Conservation (phyloP, 176 grass and related monocot genomes). For the Bothriochloa decipiens region DNA sequence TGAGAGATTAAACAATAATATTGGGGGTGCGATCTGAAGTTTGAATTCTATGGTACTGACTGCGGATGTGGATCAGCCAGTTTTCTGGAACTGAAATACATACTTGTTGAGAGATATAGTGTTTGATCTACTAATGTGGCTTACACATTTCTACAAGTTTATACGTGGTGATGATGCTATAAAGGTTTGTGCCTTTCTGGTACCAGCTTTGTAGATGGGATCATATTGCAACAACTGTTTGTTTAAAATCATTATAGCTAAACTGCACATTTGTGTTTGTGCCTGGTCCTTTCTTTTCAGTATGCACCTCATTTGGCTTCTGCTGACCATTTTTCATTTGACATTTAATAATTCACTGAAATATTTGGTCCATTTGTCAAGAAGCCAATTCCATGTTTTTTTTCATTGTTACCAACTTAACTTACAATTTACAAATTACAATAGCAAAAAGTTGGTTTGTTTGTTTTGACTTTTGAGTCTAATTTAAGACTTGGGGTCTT, state of each 20-base stretch:
- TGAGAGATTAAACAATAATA: slow-evolving; percentile 10
- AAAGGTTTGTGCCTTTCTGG: background rate
- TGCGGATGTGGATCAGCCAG: background rate
- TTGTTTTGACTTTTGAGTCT: background rate
- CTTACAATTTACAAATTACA: slow-evolving; percentile 18
- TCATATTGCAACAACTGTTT: slow-evolving; percentile 22
- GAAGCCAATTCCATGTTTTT: background rate
- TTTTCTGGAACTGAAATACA: slow-evolving; percentile 19
- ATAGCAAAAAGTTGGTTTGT: slow-evolving; percentile 5
- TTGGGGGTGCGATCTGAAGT: background rate
- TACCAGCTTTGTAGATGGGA: slow-evolving; percentile 11
- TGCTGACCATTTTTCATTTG: slow-evolving; percentile 11
- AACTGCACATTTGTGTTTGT: slow-evolving; percentile 30
- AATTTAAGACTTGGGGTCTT: slow-evolving; percentile 14
- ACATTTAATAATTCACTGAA: background rate
- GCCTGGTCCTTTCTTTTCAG: background rate
- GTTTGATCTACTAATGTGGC: slow-evolving; percentile 22
- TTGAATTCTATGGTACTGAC: background rate
- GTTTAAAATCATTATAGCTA: slow-evolving; percentile 23
- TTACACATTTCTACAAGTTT: background rate
- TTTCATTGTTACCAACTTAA: slow-evolving; percentile 22
- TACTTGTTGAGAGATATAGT: slow-evolving; percentile 12
- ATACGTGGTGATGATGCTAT: slow-evolving; percentile 25
- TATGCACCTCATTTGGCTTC: slow-evolving; percentile 19
- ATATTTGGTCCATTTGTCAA: slow-evolving; percentile 8